Conservation (phyloP, 495 filamentous ascomycete species). For the Rusavskia elegans region DNA sequence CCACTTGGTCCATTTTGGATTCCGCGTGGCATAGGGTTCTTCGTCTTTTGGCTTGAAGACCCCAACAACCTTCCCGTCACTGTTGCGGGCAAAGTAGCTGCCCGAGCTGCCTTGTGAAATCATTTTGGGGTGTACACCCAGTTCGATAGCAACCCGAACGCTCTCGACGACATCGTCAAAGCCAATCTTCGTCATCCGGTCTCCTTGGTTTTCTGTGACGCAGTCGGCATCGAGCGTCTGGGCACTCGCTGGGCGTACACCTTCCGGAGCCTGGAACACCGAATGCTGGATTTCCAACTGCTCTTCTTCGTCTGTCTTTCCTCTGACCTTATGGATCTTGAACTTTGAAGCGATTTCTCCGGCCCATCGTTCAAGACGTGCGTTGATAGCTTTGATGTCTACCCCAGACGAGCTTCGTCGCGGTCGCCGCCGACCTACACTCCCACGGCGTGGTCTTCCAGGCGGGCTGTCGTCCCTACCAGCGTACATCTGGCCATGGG, state of each 20-base stretch:
- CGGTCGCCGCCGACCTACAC: constrained; percentile 32
- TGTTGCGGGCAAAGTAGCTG: constrained; percentile 91
- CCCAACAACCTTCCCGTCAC: constrained; percentile 81
- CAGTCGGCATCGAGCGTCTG: constrained; percentile 48
- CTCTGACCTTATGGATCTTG: constrained; percentile 69
- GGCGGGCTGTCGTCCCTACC: constrained; percentile 23
- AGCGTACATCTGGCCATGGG: constrained; percentile 33
- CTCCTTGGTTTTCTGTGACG: constrained; percentile 29
- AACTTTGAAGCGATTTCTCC: constrained; percentile 97
- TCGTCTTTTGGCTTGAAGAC: constrained; percentile 99
- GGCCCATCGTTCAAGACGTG: constrained; percentile 87
- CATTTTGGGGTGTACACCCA: constrained; percentile 84
- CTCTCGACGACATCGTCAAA: constrained; percentile 87
- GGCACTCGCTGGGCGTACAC: constrained; percentile 59
- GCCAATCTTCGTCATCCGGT: constrained; percentile 54
- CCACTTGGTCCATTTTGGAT: constrained; percentile 95
- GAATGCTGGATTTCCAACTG: constrained; percentile 92
- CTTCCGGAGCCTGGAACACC: constrained; percentile 84
- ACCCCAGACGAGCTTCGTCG: constrained; percentile 78
- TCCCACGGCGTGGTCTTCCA: constrained; percentile 29
- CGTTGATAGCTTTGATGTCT: constrained; percentile 98
- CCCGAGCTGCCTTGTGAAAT: constrained; percentile 95
- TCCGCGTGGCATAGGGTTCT: constrained; percentile 84
- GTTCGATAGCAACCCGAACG: constrained; percentile 74
- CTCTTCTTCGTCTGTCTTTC: constrained; percentile 62